Evolutionary conservation across 805 yeast species (phyloP), one percentile per base, ranked within the genome.

Genomic region (Candida quercuum): DNA sequence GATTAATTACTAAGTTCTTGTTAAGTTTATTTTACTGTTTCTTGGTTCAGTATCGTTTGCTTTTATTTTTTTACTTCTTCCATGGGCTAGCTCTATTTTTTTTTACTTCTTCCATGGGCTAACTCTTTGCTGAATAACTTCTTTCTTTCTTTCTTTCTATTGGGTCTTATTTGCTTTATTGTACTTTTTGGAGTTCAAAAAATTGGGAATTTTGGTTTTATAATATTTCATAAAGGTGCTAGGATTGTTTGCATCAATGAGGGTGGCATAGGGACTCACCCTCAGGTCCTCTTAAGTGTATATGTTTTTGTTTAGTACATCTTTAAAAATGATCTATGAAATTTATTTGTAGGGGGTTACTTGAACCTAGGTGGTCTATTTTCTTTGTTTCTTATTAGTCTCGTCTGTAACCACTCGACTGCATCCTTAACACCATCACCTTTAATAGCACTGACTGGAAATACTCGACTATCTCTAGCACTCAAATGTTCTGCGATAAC

Each of bases 381-480:
- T 9, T 49, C 43, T 41, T 64, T 66, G 39, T 67, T 67, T 39
- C 69, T 56, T 18, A 77, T 71, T 46, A 91, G 63, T 41, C 97
- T 67, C 7, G 81, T 69, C 31, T 76, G 76, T 33, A 91, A 60
- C 99, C 99, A 91, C 33, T 87, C 95, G 33, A 88, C 76, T 7
- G 96, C 85, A 41, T 87, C 96, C 36, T 69, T 69, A 3, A 91
- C 78, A 1, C 98, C 98, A 16, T 85, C 86, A 18, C 72, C 74
- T 26, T 64, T 85, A 29, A 82, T 65, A 12, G 96, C 97, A 53
- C 93, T 81, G 3, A 91, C 81, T 0, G 98, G 96, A 40, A 93
- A 66, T 22, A 91, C 91, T 42, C 95, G 72, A 46, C 88, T 78
- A 57, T 91, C 99, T 28, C 96, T 75, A 0, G 98, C 99, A 52